Evolutionary conservation across 208 protist species (phyloP), one percentile per base, ranked within the genome.

Genomic region (Trypanosoma melophagium): DNA sequence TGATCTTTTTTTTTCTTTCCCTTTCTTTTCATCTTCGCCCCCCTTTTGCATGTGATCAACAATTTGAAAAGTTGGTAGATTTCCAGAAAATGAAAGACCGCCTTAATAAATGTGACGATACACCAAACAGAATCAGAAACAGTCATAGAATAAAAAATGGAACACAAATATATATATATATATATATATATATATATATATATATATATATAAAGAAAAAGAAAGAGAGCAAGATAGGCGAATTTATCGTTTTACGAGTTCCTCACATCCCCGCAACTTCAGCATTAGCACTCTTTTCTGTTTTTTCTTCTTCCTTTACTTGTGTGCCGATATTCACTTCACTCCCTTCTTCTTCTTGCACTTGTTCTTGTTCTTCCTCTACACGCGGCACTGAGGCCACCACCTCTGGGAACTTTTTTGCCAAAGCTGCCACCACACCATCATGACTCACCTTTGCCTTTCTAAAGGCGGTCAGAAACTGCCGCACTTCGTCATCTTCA

Each of bases 341-440:
- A 7, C 28, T 59, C 17, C 17, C 28, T 42, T 28, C 60, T 21
- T 54, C 45, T 24, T 38, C 47, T 31, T 8, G 42, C 22, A 25
- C 56, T 12, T 12, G 17, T 31, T 55, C 65, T 24, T 71, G n/a
- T 3, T 64, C 66, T 14, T 58, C 55, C 2, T 62, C 42, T 35
- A 52, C 38, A n/a, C 38, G 28, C 2, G 16, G 8, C 12, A 76
- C 19, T 7, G 61, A 42, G 13, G 40, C 63, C 22, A 58, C 28
- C 17, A 78, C 65, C 0, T 75, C 63, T 0, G 83, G 83, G 41
- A 84, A 89, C 19, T 53, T 77, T 19, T 44, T 44, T 25, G 52
- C 69, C 35, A 89, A 54, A 7, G 61, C 55, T 19, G 25, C 41
- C 19, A 59, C 56, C n/a, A 79, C 59, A 54, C 70, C 73, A 45